Base-by-base conservation (phyloP, 495 filamentous ascomycete species). In the Friedmanniomyces endolithicus region DNA sequence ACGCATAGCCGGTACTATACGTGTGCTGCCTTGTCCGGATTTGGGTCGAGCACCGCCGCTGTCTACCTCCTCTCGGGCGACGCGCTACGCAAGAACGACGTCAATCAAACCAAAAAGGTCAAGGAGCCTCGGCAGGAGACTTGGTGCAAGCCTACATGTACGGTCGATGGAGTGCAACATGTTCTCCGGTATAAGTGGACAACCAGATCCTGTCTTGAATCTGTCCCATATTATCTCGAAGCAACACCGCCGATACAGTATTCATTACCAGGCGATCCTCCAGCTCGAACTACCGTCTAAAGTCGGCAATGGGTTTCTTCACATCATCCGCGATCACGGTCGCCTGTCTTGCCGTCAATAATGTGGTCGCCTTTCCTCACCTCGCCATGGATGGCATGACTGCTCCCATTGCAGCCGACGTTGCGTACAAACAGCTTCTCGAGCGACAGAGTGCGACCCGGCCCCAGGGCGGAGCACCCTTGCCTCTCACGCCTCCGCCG, bases 401-500 rank as follows among this genome's bases (percentile, higher is more conserved):
- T 24, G 50, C n/a, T 16, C 48, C 48, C 6, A 6, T 61, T 1
- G 50, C 48, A 11, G 55, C 59, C 19, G 43, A 52, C 34, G 43
- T 56, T 14, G 58, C 53, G 23, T 49, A 54, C 29, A 50, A 50
- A 17, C 39, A 54, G 22, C 46, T 50, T 8, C 37, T 54, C 24
- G 47, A 52, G 39, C 34, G 56, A 47, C 45, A 50, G 23, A 31
- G 27, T 31, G 17, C 51, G 11, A 17, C 47, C 0, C 6, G 41
- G 23, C 60, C 60, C 3, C 60, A 62, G 24, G 60, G 60, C 25
- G 43, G 43, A 39, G 60, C 50, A n/a, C 50, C 52, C 0, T 31
- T 58, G 16, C 65, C 65, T 20, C 53, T 60, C 11, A 45, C 55
- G 6, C 59, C 59, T 24, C 66, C 66, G 4, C 63, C 65, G n/a